Evolutionary conservation across 345 rosid species (phyloP).

Genomic region (Raphanus raphanistrum): DNA sequence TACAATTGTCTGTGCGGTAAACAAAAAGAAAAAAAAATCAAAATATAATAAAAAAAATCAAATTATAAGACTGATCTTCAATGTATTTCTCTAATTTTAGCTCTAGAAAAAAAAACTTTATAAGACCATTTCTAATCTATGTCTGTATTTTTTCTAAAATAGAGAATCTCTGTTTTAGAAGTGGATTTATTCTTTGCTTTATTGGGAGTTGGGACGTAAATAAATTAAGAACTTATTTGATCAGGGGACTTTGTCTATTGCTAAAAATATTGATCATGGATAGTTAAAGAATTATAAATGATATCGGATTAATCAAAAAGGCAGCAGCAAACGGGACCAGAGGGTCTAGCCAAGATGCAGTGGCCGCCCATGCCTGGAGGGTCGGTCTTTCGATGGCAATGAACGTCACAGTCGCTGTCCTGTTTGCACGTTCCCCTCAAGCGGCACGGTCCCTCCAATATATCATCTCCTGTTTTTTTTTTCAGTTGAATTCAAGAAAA

Average conservation of each 20-base stretch:
- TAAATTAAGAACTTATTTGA: background rate
- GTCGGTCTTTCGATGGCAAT: conserved; percentile 31
- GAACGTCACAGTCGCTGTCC: conserved; percentile 28
- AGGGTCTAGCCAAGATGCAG: conserved; percentile 12
- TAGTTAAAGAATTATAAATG: background rate
- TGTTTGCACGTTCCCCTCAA: conserved; percentile 33
- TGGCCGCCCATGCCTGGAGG: conserved; percentile 11
- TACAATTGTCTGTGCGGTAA: background rate
- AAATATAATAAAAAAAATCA: conserved; percentile 1
- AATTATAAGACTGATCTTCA: too few relatives aligned
- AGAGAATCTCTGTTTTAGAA: too few relatives aligned
- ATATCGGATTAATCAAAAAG: conserved; percentile 25
- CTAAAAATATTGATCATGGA: background rate
- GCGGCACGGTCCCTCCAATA: conserved; percentile 33
- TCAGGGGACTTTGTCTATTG: background rate
- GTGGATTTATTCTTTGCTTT: background rate
- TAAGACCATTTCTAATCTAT: background rate
- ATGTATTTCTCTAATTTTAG: too few relatives aligned
- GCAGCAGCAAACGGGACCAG: conserved; percentile 38
- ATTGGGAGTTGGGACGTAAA: background rate
- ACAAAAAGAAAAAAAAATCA: background rate
- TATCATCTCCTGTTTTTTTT: conserved; percentile 4
- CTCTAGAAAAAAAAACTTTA: background rate
- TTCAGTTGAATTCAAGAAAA: background rate
- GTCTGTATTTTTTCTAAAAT: too few relatives aligned